Percentiles rank a stretch among this genome's conserved stretches.
Conservation (phyloP, 1,139 yeast genomes). For the Debaryomycetaceae sp. region DNA sequence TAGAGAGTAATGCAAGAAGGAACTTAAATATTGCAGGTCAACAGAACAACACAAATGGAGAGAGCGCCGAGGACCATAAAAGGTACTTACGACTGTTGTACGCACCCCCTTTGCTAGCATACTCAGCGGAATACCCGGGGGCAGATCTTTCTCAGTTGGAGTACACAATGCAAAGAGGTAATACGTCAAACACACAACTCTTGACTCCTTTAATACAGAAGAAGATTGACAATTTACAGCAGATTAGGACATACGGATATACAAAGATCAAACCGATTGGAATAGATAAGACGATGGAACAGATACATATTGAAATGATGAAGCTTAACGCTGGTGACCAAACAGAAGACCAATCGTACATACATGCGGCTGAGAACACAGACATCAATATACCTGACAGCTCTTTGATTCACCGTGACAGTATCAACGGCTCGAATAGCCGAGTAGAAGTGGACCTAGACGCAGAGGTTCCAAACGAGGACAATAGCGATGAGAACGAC, state of each 20-base stretch:
- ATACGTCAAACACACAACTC: slow-evolving; percentile 18
- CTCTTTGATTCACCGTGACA: slow-evolving; percentile 4
- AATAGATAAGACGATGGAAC: slow-evolving; percentile 51
- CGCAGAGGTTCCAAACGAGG: slow-evolving; percentile 47
- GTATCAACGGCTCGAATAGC: not conserved
- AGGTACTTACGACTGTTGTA: slow-evolving; percentile 19
- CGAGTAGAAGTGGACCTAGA: slow-evolving; percentile 39
- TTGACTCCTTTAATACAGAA: slow-evolving; percentile 30
- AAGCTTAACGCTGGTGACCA: slow-evolving; percentile 13
- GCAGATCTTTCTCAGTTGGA: slow-evolving; percentile 32
- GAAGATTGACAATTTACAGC: slow-evolving; percentile 38
- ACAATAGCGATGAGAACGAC: slow-evolving; percentile 12
- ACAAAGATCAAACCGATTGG: slow-evolving; percentile 53
- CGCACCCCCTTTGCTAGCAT: slow-evolving; percentile 55
- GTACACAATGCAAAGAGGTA: slow-evolving; percentile 27
- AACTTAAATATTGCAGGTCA: slow-evolving; percentile 2
- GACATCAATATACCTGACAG: slow-evolving; percentile 6
- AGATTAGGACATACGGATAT: slow-evolving; percentile 48
- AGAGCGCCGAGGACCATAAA: slow-evolving; percentile 17
- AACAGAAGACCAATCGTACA: slow-evolving; percentile 8
- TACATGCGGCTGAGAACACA: slow-evolving; percentile 12
- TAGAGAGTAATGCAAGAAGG: slow-evolving; percentile 4
- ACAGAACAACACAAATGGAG: slow-evolving; percentile 8
- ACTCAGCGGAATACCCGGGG: slow-evolving; percentile 51
- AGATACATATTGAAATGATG: slow-evolving; percentile 30